Conservation (phyloP, 1,284 basidiomycete species). For the Caloboletus inedulis region DNA sequence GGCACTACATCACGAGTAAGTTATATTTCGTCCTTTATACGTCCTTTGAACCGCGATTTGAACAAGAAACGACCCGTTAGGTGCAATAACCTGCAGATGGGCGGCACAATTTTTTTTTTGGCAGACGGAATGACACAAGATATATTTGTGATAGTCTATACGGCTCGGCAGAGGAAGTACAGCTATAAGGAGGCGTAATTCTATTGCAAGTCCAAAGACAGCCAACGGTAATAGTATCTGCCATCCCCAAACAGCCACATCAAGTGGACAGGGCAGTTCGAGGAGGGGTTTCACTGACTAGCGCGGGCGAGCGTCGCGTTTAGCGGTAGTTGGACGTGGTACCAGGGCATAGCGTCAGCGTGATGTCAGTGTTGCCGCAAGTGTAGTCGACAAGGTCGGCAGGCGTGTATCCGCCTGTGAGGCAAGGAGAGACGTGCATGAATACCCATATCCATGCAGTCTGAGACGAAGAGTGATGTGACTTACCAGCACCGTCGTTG, state of each 20-base stretch:
- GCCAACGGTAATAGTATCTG: background rate
- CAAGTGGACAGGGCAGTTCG: background rate
- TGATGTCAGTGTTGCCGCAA: constrained; percentile 31
- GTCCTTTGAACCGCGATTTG: background rate
- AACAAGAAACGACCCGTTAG: background rate
- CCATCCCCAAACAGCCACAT: background rate
- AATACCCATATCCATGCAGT: background rate
- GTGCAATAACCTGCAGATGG: background rate
- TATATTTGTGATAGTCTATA: background rate
- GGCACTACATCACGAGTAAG: too few species aligned
- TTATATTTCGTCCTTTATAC: background rate
- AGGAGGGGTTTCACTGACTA: background rate
- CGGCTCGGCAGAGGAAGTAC: background rate
- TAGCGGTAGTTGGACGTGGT: constrained; percentile 22
- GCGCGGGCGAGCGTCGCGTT: background rate
- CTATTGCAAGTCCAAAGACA: background rate
- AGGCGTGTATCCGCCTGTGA: constrained; percentile 18
- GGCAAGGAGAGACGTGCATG: background rate
- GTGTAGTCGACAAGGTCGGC: constrained; percentile 32
- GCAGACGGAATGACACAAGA: background rate
- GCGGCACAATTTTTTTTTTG: background rate
- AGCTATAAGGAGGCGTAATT: background rate
- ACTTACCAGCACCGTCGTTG: constrained; percentile 31
- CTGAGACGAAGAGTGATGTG: background rate
- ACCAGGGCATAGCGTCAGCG: constrained; percentile 34